Evolutionary conservation across 2,329 filamentous ascomycete species (phyloP).

Genomic region (Fusarium vanettenii): DNA sequence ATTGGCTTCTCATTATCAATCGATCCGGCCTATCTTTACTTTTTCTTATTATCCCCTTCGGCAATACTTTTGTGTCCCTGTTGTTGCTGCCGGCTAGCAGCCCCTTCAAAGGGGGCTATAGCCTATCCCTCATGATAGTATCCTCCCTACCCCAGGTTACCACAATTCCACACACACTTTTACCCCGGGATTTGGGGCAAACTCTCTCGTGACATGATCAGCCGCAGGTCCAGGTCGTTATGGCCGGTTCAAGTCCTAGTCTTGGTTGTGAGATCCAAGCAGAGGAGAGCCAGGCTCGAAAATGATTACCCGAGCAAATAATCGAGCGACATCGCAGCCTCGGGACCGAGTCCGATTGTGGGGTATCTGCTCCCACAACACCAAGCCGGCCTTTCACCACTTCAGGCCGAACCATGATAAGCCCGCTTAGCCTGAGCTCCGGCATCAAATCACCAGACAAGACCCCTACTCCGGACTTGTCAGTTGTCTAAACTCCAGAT

Average conservation of each 20-base stretch:
- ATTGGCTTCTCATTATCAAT: constrained; percentile 24
- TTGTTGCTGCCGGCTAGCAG: constrained; percentile 8
- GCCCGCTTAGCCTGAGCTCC: constrained; percentile 16
- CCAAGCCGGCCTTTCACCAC: constrained; percentile 16
- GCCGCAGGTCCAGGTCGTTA: constrained; percentile 7
- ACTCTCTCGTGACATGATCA: constrained; percentile 18
- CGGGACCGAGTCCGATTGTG: constrained; percentile 33
- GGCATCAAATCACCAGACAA: constrained; percentile 26
- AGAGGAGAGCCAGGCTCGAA: constrained; percentile 12
- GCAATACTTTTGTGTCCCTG: constrained; percentile 18
- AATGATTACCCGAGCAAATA: constrained; percentile 7
- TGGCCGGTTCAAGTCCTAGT: constrained; percentile 10
- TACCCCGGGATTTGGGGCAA: constrained; percentile 32
- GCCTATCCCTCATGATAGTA: constrained; percentile 19
- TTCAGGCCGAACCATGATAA: constrained; percentile 36
- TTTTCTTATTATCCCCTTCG: constrained; percentile 16
- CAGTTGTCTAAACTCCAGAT: constrained; percentile 19
- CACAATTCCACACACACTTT: constrained; percentile 41
- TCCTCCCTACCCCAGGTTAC: constrained; percentile 36
- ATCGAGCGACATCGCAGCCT: constrained; percentile 27
- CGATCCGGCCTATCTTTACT: constrained; percentile 24
- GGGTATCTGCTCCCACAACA: constrained; percentile 30
- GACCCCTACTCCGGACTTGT: constrained; percentile 12
- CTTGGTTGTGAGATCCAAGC: constrained; percentile 4
- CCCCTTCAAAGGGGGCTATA: constrained; percentile 5